phyloP scores from a whole-genome alignment of 164 flowering plant genomes.

The Vitis riparia region DNA sequence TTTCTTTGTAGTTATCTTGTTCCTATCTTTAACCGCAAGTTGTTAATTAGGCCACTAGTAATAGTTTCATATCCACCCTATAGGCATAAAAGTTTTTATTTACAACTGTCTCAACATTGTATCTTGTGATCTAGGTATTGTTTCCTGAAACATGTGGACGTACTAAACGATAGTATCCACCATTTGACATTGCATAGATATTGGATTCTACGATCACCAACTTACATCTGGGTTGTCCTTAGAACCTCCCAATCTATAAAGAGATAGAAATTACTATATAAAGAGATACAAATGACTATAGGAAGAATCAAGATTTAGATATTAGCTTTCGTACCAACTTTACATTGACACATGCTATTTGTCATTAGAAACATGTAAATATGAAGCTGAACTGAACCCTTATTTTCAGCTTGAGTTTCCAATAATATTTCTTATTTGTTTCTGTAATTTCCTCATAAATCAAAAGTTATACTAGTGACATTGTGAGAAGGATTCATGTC shows the following conservation, averaged over 20 bases:
- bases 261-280: constrained; percentile 43
- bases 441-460: too few relatives aligned
- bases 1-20: background rate
- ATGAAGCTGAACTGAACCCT: too few relatives aligned
- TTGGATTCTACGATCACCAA: constrained; percentile 40
- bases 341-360: background rate
- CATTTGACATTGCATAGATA: constrained; percentile 43
- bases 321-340: constrained; percentile 38
- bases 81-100: too few relatives aligned
- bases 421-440: too few relatives aligned
- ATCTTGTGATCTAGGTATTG: background rate
- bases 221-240: constrained; percentile 40
- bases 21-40: background rate
- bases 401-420: too few relatives aligned
- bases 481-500: too few relatives aligned
- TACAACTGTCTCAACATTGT: background rate
- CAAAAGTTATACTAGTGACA: too few relatives aligned
- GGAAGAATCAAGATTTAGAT: constrained; percentile 47
- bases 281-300: constrained; percentile 45
- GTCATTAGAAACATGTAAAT: background rate
- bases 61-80: too few relatives aligned
- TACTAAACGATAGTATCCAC: constrained; percentile 44
- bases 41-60: too few relatives aligned
- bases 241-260: constrained; percentile 38
- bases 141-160: constrained; percentile 27